Base-by-base conservation (phyloP, 495 filamentous ascomycete genomes). In the Staphylotrichum longicolle region DNA sequence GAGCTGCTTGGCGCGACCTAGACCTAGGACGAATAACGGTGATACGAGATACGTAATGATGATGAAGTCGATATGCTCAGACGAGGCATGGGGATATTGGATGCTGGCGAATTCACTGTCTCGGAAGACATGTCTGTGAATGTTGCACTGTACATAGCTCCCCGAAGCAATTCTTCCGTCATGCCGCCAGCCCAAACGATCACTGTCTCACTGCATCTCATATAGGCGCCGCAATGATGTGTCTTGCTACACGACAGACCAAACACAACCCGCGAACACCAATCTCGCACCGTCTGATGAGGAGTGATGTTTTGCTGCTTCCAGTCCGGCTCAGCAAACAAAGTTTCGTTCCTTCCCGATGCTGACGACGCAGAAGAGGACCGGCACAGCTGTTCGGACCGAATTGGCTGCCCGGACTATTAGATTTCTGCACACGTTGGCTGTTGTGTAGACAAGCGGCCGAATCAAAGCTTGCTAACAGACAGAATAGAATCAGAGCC, bases 1-100 rank as follows among this genome's bases (percentile, higher is more conserved):
- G 73, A 81, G 55, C 70, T 77, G n/a, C 71, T 93, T 37, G 89
- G 88, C 7, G 88, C 75, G 33, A 67, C 68, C 39, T 79, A 71
- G 63, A 27, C 20, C 20, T 27, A 27, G 20, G 14, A 11, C 3
- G 15, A 2, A 7, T 32, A 35, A 4, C 8, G 32, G 47, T 60
- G 48, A 37, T 47, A 53, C 47, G 9, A 57, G 44, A 14, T 60
- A 46, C 14, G 62, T 54, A 58, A 64, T 60, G 32, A 56, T 49
- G 40, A 44, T 48, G 27, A 58, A 20, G 41, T 48, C 15, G 47
- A 15, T 34, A 58, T 54, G 50, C 50, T 33, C 47, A 44, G 32
- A 33, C 32, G 15, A 12, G 30, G 40, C 6, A n/a, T 6, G 45
- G 12, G 27, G 1, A 4, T 7, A 5, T 6, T 34, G 45, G 35